phyloP scores from a whole-genome alignment of 2,329 filamentous ascomycete species.

The Alternaria atra region DNA sequence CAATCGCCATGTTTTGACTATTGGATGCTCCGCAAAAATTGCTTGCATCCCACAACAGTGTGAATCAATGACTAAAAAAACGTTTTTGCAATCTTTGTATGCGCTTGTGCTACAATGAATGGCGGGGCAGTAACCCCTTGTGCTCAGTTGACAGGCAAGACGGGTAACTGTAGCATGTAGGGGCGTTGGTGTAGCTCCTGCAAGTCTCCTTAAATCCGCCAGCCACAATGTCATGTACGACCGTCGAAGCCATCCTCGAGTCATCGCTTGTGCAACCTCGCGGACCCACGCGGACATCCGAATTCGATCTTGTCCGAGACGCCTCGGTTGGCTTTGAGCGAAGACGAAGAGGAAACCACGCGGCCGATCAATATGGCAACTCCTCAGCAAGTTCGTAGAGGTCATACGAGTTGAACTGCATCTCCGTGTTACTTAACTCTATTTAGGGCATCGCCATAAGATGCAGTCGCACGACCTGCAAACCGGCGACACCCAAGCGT shows the following conservation, averaged over 20 bases:
- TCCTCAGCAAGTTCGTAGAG: slow-evolving; percentile 19
- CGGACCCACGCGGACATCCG: background rate
- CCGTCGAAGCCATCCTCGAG: slow-evolving; percentile 3
- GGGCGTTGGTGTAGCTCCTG: slow-evolving; percentile 12
- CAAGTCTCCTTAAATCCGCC: background rate
- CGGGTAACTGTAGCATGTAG: slow-evolving; percentile 2
- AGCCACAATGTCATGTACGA: slow-evolving; percentile 11
- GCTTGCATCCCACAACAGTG: background rate
- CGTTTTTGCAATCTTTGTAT: background rate
- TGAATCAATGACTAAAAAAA: background rate
- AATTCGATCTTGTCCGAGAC: background rate
- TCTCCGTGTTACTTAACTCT: slow-evolving; percentile 12
- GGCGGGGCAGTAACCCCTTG: slow-evolving; percentile 5
- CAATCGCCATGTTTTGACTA: background rate
- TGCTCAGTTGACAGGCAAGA: slow-evolving; percentile 17
- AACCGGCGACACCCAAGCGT: slow-evolving; percentile 12
- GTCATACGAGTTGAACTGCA: background rate
- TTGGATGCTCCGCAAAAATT: background rate
- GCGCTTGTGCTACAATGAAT: slow-evolving; percentile 6
- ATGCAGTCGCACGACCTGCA: background rate
- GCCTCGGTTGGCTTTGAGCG: background rate
- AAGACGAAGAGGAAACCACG: background rate
- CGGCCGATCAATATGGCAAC: slow-evolving; percentile 7
- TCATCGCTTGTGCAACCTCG: background rate
- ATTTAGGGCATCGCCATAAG: slow-evolving; percentile 13